Percentiles rank a stretch among this genome's conserved stretches.
phyloP scores from a whole-genome alignment of 805 yeast genomes.

The Yamadazyma sp. region DNA sequence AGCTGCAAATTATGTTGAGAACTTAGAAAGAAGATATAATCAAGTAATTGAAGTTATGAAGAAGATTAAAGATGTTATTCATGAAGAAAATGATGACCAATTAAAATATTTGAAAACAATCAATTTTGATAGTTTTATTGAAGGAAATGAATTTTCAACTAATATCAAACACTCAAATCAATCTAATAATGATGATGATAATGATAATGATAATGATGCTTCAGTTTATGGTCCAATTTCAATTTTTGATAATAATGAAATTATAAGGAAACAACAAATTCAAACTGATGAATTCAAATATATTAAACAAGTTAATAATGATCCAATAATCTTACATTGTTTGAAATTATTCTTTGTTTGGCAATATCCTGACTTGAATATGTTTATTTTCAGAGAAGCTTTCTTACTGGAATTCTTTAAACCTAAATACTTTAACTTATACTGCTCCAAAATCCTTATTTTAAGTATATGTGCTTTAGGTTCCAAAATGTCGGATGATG shows the following conservation, averaged over 20 bases:
- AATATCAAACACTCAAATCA: too few species aligned
- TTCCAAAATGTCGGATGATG: constrained; percentile 46
- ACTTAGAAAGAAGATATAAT: constrained; percentile 33
- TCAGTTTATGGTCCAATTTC: constrained; percentile 46
- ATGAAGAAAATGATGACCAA: constrained; percentile 18
- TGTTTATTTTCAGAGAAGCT: constrained; percentile 62
- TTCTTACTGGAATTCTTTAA: constrained; percentile 59
- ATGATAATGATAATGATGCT: constrained; percentile 22
- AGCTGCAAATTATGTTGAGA: constrained; percentile 47
- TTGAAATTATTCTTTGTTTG: constrained; percentile 52
- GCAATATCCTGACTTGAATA: constrained; percentile 63
- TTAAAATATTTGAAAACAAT: constrained; percentile 18
- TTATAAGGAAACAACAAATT: constrained; percentile 16
- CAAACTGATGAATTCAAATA: constrained; percentile 13
- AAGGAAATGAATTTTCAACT: constrained; percentile 4
- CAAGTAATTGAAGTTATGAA: constrained; percentile 23
- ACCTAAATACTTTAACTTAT: constrained; percentile 48
- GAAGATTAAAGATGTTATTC: constrained; percentile 18
- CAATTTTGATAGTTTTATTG: constrained; percentile 13
- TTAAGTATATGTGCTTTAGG: constrained; percentile 61
- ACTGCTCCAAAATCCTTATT: constrained; percentile 54
- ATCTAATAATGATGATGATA: background rate
- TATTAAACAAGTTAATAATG: constrained; percentile 29
- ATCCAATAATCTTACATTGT: constrained; percentile 34
- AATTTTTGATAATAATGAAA: constrained; percentile 33